A percentile compares a stretch with the other conserved stretches of the same genome.
phyloP scores from a whole-genome alignment of 805 yeast species.

The Saturnispora besseyi region DNA sequence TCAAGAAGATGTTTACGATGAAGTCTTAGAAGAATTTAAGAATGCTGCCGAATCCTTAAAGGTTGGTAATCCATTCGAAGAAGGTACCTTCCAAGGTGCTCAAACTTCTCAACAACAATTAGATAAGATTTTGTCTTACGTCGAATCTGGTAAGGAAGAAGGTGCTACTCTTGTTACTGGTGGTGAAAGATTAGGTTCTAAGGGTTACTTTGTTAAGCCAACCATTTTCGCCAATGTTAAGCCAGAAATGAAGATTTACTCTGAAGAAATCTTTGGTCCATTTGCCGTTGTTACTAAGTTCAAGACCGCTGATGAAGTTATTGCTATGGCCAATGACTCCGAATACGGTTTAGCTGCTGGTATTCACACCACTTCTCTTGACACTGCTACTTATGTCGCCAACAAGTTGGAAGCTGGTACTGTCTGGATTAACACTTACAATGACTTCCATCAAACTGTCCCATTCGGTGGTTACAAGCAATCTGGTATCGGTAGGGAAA shows the following conservation, averaged over 20 bases:
- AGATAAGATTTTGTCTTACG: constrained; percentile 58
- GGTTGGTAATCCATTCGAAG: constrained; percentile 71
- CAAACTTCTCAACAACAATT: constrained; percentile 65
- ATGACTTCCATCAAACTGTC: constrained; percentile 63
- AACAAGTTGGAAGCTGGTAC: constrained; percentile 66
- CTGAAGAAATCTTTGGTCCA: constrained; percentile 76
- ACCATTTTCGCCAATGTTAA: constrained; percentile 63
- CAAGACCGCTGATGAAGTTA: constrained; percentile 57
- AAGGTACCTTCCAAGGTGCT: constrained; percentile 64
- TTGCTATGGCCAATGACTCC: constrained; percentile 57
- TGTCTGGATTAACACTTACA: constrained; percentile 73
- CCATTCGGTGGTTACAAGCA: constrained; percentile 80
- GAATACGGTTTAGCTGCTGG: constrained; percentile 79
- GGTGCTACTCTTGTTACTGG: constrained; percentile 64
- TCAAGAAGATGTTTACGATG: constrained; percentile 64
- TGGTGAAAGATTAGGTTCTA: constrained; percentile 54
- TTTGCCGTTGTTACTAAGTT: constrained; percentile 66
- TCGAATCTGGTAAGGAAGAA: constrained; percentile 56
- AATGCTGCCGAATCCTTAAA: constrained; percentile 49
- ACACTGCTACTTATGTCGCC: constrained; percentile 55
- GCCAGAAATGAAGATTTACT: constrained; percentile 53
- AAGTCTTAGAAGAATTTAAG: constrained; percentile 49
- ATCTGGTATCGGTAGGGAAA: constrained; percentile 80
- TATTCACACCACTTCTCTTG: constrained; percentile 55
- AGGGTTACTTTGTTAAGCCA: constrained; percentile 68